phyloP scores from a whole-genome alignment of 441 rosid genomes.

The Croton laevigatus region DNA sequence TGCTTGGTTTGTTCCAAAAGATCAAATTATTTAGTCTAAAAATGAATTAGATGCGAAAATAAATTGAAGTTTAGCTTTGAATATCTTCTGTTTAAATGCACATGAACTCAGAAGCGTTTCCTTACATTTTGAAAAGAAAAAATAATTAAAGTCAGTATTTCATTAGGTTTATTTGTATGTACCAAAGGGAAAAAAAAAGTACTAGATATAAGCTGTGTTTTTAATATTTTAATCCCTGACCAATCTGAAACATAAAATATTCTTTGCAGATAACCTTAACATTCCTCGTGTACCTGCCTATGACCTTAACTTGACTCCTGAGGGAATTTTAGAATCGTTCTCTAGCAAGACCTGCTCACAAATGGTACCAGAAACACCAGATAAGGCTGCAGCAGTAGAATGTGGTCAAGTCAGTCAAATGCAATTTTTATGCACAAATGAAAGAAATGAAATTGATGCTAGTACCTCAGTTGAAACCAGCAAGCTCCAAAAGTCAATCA shows the following conservation, averaged over 20 bases:
- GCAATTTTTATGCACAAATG: conserved; percentile 20
- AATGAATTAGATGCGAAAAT: neutral
- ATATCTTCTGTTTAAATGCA: neutral
- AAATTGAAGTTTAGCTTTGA: neutral
- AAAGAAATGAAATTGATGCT: conserved; percentile 23
- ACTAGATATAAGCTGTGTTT: conserved; percentile 8
- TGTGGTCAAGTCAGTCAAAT: conserved; percentile 24
- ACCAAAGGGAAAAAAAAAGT: too few species aligned
- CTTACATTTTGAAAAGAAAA: neutral
- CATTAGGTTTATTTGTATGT: neutral
- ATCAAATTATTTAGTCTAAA: neutral
- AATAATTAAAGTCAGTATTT: neutral
- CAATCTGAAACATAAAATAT: conserved; percentile 15
- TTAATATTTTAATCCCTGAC: conserved; percentile 12
- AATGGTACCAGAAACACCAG: conserved; percentile 59
- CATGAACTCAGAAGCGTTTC: neutral
- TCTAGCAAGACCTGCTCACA: conserved; percentile 16
- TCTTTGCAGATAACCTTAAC: conserved; percentile 32
- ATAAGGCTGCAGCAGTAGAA: conserved; percentile 31
- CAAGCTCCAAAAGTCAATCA: conserved; percentile 17
- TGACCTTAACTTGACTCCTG: conserved; percentile 38
- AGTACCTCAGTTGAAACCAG: conserved; percentile 13
- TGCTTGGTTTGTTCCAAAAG: neutral
- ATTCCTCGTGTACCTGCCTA: conserved; percentile 21
- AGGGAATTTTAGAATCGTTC: conserved; percentile 25